Conservation (phyloP, 176 grass and related monocot genomes). For the Oryza meridionalis region DNA sequence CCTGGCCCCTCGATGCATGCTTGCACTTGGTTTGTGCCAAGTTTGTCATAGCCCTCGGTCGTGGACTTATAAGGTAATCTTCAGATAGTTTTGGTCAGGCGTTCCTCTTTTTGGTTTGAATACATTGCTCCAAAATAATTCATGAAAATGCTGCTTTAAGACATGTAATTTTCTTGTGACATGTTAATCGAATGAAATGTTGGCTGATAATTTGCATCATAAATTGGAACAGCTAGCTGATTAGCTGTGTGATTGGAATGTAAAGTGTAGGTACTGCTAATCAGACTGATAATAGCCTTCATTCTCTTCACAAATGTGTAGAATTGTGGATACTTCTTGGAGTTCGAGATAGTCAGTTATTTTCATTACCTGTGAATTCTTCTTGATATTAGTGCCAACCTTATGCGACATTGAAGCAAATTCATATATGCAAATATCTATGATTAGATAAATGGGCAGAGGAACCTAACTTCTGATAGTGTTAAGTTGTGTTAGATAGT, state of each 20-base stretch:
- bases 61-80: not conserved
- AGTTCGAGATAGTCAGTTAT: no score
- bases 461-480: no score
- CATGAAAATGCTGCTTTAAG: not conserved
- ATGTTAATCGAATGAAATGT: not conserved
- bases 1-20: constrained; percentile 4
- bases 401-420: no score
- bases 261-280: no score
- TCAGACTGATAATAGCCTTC: no score
- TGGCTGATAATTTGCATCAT: not conserved
- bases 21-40: constrained; percentile 33
- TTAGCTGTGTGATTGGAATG: constrained; percentile 6
- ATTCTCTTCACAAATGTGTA: no score
- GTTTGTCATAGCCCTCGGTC: constrained; percentile 8
- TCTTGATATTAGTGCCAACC: no score
- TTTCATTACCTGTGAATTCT: no score
- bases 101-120: not conserved
- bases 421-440: no score
- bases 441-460: no score
- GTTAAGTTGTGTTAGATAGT: not conserved
- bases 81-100: not conserved
- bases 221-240: not conserved
- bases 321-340: no score
- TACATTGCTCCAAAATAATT: not conserved
- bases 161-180: not conserved